phyloP scores from a whole-genome alignment of 1,284 basidiomycete species.

The Tylopilus orsonianus region DNA sequence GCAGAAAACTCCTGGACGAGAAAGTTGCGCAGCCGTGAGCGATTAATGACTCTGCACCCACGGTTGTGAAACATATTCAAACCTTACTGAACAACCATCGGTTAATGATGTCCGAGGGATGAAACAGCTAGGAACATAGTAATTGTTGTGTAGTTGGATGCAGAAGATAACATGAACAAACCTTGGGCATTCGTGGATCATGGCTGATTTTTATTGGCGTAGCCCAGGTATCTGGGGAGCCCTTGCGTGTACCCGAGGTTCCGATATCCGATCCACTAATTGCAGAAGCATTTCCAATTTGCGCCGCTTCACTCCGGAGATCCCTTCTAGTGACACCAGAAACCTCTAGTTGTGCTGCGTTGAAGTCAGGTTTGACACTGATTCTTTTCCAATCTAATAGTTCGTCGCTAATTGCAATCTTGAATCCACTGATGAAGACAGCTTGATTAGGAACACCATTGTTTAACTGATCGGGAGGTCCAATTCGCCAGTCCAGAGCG shows the following conservation, averaged over 20 bases:
- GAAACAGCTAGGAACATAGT: not conserved
- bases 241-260: not conserved
- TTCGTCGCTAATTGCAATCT: conserved; percentile 2
- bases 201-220: not conserved
- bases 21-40: not conserved
- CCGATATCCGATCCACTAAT: not conserved
- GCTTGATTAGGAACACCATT: not conserved
- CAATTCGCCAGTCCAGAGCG: conserved; percentile 1
- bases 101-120: conserved; percentile 8
- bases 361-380: not conserved
- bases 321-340: not conserved
- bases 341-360: not conserved
- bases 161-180: not conserved
- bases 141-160: not conserved
- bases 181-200: not conserved
- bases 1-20: not conserved
- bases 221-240: not conserved
- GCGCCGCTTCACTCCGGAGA: not conserved
- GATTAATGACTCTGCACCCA: not conserved
- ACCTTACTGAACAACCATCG: conserved; percentile 2
- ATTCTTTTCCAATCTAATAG: not conserved
- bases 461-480: not conserved
- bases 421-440: conserved; percentile 9
- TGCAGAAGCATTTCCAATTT: not conserved
- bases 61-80: not conserved